Percentiles rank a stretch among this genome's conserved stretches.
Evolutionary conservation across 1,139 yeast genomes (phyloP).

Genomic region (Suhomyces anneliseae): DNA sequence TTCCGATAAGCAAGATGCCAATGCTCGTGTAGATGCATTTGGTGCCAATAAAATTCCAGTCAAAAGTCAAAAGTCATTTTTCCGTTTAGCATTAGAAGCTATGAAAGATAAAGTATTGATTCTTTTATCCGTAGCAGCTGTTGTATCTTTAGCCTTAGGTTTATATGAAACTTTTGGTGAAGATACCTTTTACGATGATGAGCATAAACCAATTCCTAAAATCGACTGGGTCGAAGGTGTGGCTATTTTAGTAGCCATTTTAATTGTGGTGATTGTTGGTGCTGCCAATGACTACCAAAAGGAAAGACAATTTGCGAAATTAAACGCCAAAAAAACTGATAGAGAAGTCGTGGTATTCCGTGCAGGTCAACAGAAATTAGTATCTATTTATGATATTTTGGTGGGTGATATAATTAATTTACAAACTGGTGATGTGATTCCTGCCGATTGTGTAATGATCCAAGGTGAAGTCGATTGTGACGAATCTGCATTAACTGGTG

Average conservation of each 20-base stretch:
- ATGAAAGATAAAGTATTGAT: slow-evolving; percentile 89
- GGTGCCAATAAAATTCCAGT: slow-evolving; percentile 76
- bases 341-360: slow-evolving; percentile 76
- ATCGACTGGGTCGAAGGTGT: slow-evolving; percentile 99
- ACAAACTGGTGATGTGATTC: slow-evolving; percentile 93
- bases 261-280: slow-evolving; percentile 89
- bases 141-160: slow-evolving; percentile 86
- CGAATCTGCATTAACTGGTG: slow-evolving; percentile 93
- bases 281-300: slow-evolving; percentile 95
- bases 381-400: slow-evolving; percentile 71
- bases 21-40: slow-evolving; percentile 46
- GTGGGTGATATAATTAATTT: slow-evolving; percentile 84
- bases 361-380: slow-evolving; percentile 63
- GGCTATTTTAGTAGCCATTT: slow-evolving; percentile 89
- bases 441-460: slow-evolving; percentile 83
- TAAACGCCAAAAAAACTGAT: slow-evolving; percentile 86
- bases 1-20: slow-evolving; percentile 26
- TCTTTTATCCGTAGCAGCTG: slow-evolving; percentile 79
- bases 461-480: slow-evolving; percentile 84
- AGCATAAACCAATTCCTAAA: slow-evolving; percentile 71
- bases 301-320: slow-evolving; percentile 86
- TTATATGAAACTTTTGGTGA: slow-evolving; percentile 90
- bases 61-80: slow-evolving; percentile 63
- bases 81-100: slow-evolving; percentile 74
- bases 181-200: slow-evolving; percentile 71